These are phyloP conservation scores for Drechslera avenae DNA, from an alignment of 2,329 filamentous ascomycete genomes.

Conservation along the genomic window DNA sequence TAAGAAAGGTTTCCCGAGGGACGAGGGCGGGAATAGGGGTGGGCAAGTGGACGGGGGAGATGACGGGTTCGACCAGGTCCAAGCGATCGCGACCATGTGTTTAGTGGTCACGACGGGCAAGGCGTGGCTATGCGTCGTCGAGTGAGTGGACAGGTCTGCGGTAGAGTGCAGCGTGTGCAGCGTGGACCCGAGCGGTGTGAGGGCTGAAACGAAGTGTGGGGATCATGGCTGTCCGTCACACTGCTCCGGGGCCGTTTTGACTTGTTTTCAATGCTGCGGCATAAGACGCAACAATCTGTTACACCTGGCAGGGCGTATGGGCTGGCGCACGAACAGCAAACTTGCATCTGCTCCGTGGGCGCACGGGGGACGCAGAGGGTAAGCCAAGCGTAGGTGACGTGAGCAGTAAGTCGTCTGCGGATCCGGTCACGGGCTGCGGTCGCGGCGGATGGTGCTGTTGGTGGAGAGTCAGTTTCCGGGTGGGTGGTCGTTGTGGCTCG, in stretches of 20 bases:
- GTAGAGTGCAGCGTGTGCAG: constrained; percentile 21
- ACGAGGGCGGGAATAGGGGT: constrained; percentile 22
- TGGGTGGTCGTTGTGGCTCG: constrained; percentile 27
- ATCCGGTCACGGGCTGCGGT: constrained; percentile 11
- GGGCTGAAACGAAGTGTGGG: constrained; percentile 32
- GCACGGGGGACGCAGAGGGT: constrained; percentile 3
- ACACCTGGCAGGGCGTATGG: constrained; percentile 21
- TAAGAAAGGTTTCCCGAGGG: constrained; percentile 24
- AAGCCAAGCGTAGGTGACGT: constrained; percentile 1
- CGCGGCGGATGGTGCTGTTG: constrained; percentile 10
- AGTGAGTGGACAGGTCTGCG: constrained; percentile 24
- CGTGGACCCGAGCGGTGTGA: constrained; percentile 26
- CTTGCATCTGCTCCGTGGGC: constrained; percentile 1
- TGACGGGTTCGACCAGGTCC: constrained; percentile 11
- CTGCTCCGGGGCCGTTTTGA: constrained; percentile 24
- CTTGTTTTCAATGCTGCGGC: constrained; percentile 32
- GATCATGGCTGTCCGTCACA: constrained; percentile 22
- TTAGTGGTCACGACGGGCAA: constrained; percentile 23
- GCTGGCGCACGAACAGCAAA: constrained; percentile 10
- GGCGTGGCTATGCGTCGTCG: constrained; percentile 17
- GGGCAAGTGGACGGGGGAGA: constrained; percentile 12
- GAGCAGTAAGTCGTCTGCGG: not conserved
- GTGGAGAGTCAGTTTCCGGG: constrained; percentile 23
- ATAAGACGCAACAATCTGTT: constrained; percentile 26
- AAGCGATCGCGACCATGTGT: constrained; percentile 21